phyloP scores from a whole-genome alignment of 2,329 filamentous ascomycete species.

The Trichoderma sp. region DNA sequence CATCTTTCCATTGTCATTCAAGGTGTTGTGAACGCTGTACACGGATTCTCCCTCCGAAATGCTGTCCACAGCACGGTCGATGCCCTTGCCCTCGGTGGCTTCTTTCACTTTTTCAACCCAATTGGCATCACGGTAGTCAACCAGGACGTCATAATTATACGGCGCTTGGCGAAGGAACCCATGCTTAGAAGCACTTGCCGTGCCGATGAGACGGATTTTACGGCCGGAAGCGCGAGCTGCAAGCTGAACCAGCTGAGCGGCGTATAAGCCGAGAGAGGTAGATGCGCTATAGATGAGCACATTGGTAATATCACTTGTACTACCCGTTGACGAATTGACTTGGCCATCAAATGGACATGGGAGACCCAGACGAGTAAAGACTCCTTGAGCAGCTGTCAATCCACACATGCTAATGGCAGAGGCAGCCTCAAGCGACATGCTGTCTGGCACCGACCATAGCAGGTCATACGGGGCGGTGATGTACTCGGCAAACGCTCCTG shows the following conservation, averaged over 20 bases:
- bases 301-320: background rate
- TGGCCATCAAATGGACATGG: conserved; percentile 31
- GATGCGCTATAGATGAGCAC: conserved; percentile 36
- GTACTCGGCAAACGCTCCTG: conserved; percentile 46
- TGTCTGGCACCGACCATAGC: conserved; percentile 36
- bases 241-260: conserved; percentile 30
- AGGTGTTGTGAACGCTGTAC: conserved; percentile 26
- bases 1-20: conserved; percentile 28
- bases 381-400: conserved; percentile 42
- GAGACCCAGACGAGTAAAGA: conserved; percentile 39
- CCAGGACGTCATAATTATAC: conserved; percentile 38
- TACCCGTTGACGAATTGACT: background rate
- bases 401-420: conserved; percentile 40
- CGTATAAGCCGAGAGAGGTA: conserved; percentile 34
- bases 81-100: conserved; percentile 26
- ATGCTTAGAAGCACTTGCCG: conserved; percentile 29
- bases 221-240: conserved; percentile 15
- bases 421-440: conserved; percentile 36
- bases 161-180: conserved; percentile 30
- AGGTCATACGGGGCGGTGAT: conserved; percentile 36
- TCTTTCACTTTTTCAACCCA: conserved; percentile 34
- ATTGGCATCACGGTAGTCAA: conserved; percentile 36
- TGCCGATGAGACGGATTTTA: conserved; percentile 29
- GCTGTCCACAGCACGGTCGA: conserved; percentile 39
- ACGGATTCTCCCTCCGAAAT: conserved; percentile 42